Base-by-base conservation (phyloP, 371 early-diverging fungal species). In the Phascolomyces articulosus region DNA sequence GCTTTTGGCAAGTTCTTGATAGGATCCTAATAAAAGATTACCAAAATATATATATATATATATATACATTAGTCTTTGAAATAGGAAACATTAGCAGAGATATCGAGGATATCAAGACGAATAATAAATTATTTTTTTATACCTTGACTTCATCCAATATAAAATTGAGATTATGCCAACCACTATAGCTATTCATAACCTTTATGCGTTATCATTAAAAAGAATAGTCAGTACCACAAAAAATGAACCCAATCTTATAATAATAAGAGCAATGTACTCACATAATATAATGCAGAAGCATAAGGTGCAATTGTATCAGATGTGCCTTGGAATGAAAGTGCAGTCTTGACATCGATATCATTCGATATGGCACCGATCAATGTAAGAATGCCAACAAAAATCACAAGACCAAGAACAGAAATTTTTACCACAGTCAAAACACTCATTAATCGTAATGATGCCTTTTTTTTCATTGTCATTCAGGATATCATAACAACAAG, bases 61-160 rank as follows among this genome's bases (percentile, higher is more conserved):
- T n/a, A n/a, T n/a, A n/a, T n/a, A n/a, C n/a, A n/a, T n/a, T n/a
- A n/a, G n/a, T n/a, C n/a, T n/a, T n/a, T n/a, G n/a, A n/a, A n/a
- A n/a, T n/a, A n/a, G n/a, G n/a, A n/a, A n/a, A n/a, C n/a, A n/a
- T n/a, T n/a, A n/a, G n/a, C n/a, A n/a, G n/a, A n/a, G n/a, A n/a
- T n/a, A n/a, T n/a, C n/a, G n/a, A n/a, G n/a, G n/a, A n/a, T n/a
- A n/a, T n/a, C n/a, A n/a, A n/a, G n/a, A n/a, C n/a, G n/a, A n/a
- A n/a, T n/a, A n/a, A n/a, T n/a, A n/a, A n/a, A n/a, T n/a, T n/a
- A n/a, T n/a, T n/a, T n/a, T n/a, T n/a, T 2, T 34, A 9, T 61
- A 69, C 79, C 67, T 77, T 77, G n/a, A 80, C 72, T 66, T 80
- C 80, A 59, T 80, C 80, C 44, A 75, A 29, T 26, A 77, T 63